Evolutionary conservation across 441 rosid genomes (phyloP), one percentile per base, ranked within the genome.

Genomic region (Gossypium schwendimanii): DNA sequence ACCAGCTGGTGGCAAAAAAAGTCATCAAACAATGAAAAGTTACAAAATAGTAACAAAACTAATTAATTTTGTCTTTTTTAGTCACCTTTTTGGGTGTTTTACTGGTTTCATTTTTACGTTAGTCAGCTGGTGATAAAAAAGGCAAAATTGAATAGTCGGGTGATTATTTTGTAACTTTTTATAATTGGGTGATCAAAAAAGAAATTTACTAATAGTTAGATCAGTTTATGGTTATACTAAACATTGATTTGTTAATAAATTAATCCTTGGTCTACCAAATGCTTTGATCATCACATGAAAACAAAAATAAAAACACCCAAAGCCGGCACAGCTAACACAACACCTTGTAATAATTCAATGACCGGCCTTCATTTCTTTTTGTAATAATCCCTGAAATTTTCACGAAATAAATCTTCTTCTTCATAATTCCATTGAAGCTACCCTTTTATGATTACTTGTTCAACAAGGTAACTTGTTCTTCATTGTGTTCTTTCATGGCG

Each of bases 291-390:
- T 75, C 80, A 65, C 71, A 20, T 9, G 62, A 57, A 57, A 23
- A 63, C 67, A 36, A 31, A 26, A 31, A 31, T 31, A 31, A 31
- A 4, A 31, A 70, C 69, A 14, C 31, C 63, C 73, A 31, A 61
- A 71, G 86, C 87, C 86, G 89, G 89, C 85, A 59, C n/a, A 67
- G 67, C 64, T 47, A 17, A 23, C 72, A 36, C 70, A 31, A 0
- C 23, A 53, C 21, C 66, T 36, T 21, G 60, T 67, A 31, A 31
- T 67, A 11, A 31, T 69, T 62, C 26, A 5, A 23, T 50, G 69
- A 81, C 82, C 87, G 86, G 80, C 84, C 59, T n/a, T 28, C 41
- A n/a, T 54, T n/a, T 74, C 44, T 71, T 58, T 47, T 44, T 12
- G 11, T 9, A 15, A 18, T 60, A 17, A 3, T 18, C 60, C 54